Evolutionary conservation across 257 asterid genomes (phyloP).

Genomic region (Solanum paucissectum): DNA sequence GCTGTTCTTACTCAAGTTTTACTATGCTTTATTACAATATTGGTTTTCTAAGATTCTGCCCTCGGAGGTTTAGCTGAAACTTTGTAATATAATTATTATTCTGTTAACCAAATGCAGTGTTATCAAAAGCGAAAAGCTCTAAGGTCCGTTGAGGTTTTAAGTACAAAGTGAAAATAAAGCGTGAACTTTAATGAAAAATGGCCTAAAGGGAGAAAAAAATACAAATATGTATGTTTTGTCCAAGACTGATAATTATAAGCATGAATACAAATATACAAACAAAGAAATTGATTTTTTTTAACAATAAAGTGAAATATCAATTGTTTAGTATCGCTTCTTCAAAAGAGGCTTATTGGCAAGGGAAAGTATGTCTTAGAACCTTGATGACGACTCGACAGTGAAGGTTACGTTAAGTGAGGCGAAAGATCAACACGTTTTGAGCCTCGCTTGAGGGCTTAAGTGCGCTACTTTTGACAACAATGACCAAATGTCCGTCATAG

Average conservation of each 20-base stretch:
- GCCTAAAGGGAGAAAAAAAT: not conserved
- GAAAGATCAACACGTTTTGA: not conserved
- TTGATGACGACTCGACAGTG: not conserved
- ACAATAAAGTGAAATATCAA: not conserved
- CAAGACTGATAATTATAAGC: not conserved
- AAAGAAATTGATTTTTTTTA: not conserved
- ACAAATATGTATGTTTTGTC: not conserved
- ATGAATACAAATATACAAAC: not conserved
- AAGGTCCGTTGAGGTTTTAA: not conserved
- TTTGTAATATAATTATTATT: not conserved
- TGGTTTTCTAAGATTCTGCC: not conserved
- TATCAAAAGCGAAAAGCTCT: not conserved
- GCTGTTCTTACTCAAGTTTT: not conserved
- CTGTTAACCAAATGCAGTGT: not conserved
- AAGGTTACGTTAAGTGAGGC: not conserved
- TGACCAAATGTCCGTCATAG: not conserved
- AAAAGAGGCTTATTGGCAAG: not conserved
- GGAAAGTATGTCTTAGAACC: not conserved
- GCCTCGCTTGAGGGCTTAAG: not conserved
- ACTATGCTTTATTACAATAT: not conserved
- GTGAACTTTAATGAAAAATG: not conserved
- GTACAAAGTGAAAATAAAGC: not conserved
- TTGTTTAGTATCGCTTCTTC: not conserved
- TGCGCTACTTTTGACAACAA: not conserved
- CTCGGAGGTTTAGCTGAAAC: not conserved